Conservation (phyloP, 257 asterid species). For the Ligustrum vulgare region DNA sequence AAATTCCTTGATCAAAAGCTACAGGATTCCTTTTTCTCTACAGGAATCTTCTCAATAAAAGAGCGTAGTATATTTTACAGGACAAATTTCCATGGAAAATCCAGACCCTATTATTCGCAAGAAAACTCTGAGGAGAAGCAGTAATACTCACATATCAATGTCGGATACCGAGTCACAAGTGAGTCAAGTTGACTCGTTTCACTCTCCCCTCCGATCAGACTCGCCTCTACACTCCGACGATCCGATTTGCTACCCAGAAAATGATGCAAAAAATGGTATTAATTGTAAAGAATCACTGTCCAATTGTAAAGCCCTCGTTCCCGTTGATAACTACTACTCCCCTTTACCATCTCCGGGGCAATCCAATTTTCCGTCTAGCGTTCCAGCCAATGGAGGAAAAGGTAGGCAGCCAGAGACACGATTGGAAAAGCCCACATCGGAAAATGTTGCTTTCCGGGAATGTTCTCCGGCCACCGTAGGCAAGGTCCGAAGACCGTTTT, state of each 20-base stretch:
- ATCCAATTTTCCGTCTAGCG: constrained; percentile 24
- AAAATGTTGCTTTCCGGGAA: constrained; percentile 31
- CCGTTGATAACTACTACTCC: constrained; percentile 46
- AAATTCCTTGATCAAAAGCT: neutral
- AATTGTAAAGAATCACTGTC: constrained; percentile 12
- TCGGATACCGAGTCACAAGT: constrained; percentile 84
- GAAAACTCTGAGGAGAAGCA: constrained; percentile 34
- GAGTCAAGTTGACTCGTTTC: constrained; percentile 72
- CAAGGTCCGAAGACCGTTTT: constrained; percentile 8
- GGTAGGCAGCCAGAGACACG: constrained; percentile 35
- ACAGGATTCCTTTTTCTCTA: neutral
- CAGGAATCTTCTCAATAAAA: neutral
- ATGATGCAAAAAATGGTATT: constrained; percentile 7
- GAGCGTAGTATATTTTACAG: neutral
- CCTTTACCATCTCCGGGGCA: constrained; percentile 56
- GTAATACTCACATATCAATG: constrained; percentile 71
- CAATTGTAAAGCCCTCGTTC: constrained; percentile 43
- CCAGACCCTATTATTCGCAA: constrained; percentile 30
- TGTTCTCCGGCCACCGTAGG: constrained; percentile 15
- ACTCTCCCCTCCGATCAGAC: constrained; percentile 75
- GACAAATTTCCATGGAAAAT: constrained; percentile 38
- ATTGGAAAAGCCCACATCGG: constrained; percentile 41
- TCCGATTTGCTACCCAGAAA: constrained; percentile 36
- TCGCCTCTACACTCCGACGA: constrained; percentile 73
- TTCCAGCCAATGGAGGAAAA: constrained; percentile 33